A percentile compares a stretch with the other conserved stretches of the same genome.
These are phyloP conservation scores for Taphrina confusa DNA, from an alignment of 1,139 yeast species.

Conservation along the genomic window DNA sequence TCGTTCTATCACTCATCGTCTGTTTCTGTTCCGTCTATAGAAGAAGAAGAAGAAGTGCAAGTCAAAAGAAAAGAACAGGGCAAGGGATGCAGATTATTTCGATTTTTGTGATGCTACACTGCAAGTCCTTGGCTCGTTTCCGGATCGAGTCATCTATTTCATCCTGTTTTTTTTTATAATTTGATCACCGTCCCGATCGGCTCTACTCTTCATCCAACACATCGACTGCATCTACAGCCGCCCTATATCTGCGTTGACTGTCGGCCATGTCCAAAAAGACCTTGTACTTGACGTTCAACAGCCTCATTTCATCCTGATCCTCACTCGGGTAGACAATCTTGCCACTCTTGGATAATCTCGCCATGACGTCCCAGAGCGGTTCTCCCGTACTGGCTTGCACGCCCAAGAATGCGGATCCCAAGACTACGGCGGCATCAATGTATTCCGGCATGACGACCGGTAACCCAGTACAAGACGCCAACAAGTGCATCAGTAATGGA, in stretches of 20 bases:
- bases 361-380: constrained; percentile 81
- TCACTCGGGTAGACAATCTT: constrained; percentile 69
- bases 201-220: constrained; percentile 1
- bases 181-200: too few species aligned
- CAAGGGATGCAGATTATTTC: too few species aligned
- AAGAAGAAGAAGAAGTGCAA: too few species aligned
- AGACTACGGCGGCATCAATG: constrained; percentile 94
- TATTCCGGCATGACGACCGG: constrained; percentile 93
- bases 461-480: constrained; percentile 90
- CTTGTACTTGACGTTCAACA: constrained; percentile 75
- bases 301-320: constrained; percentile 63
- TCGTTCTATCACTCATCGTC: too few species aligned
- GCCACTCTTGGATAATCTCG: constrained; percentile 78
- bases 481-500: constrained; percentile 77
- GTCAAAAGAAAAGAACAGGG: too few species aligned
- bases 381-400: constrained; percentile 72
- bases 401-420: constrained; percentile 91
- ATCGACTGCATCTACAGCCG: constrained; percentile 55
- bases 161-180: too few species aligned
- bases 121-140: too few species aligned
- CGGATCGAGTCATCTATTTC: too few species aligned
- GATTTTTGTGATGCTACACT: too few species aligned
- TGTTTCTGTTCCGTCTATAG: too few species aligned
- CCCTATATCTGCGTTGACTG: constrained; percentile 73
- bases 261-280: constrained; percentile 84